Conservation (phyloP, 257 asterid species). For the Nicotiana sylvestris region DNA sequence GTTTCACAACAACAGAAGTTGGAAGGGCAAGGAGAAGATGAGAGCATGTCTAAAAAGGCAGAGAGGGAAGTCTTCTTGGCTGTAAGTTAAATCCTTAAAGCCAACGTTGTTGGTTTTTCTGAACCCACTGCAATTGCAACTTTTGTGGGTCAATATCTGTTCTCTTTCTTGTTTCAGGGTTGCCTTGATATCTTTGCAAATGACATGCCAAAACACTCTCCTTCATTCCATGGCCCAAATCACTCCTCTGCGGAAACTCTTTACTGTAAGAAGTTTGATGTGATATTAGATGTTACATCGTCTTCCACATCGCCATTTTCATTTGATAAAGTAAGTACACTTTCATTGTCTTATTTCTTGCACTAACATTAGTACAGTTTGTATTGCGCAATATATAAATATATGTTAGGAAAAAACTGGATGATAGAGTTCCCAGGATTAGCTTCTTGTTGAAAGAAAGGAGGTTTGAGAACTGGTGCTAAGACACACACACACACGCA, state of each 20-base stretch:
- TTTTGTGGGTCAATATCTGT: background rate
- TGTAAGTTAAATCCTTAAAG: background rate
- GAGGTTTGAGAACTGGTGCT: too few species aligned
- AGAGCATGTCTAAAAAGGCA: too few species aligned
- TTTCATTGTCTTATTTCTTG: too few species aligned
- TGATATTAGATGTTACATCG: background rate
- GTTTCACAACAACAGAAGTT: too few species aligned
- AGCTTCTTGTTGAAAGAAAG: too few species aligned
- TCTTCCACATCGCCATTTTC: background rate
- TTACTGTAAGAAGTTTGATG: background rate
- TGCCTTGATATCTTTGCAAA: background rate
- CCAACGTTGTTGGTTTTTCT: background rate
- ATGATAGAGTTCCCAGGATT: too few species aligned
- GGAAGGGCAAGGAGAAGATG: too few species aligned
- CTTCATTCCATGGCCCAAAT: background rate
- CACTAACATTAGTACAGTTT: too few species aligned
- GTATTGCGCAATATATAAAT: too few species aligned
- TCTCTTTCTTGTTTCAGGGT: background rate
- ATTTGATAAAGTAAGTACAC: too few species aligned
- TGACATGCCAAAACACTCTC: background rate
- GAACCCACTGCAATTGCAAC: background rate
- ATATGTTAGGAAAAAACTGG: too few species aligned
- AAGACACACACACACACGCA: background rate
- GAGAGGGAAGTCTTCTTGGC: too few species aligned
- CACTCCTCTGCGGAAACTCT: background rate